phyloP scores from a whole-genome alignment of 2,329 filamentous ascomycete genomes.

The Trichoderma polysporum region DNA sequence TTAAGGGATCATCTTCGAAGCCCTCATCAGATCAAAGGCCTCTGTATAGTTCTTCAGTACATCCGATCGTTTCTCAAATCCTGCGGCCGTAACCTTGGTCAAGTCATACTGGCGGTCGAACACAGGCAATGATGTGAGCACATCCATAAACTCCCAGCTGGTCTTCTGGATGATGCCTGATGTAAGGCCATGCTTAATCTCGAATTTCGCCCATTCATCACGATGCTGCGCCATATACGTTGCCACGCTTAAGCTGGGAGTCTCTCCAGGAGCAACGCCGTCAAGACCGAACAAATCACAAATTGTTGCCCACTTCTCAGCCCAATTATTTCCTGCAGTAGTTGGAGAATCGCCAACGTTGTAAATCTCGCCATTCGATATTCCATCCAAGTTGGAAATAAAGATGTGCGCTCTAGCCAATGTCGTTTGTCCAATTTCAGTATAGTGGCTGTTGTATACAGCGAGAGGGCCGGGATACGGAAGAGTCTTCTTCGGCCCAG shows the following conservation, averaged over 20 bases:
- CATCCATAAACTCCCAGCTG: slow-evolving; percentile 19
- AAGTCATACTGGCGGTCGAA: slow-evolving; percentile 15
- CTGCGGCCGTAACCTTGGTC: neutral
- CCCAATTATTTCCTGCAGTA: slow-evolving; percentile 8
- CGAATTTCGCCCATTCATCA: slow-evolving; percentile 3
- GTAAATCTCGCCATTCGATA: slow-evolving; percentile 7
- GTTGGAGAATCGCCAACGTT: slow-evolving; percentile 14
- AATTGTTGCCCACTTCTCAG: slow-evolving; percentile 13
- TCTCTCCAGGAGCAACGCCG: neutral
- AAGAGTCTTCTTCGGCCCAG: neutral
- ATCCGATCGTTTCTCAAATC: slow-evolving; percentile 1
- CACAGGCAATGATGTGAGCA: slow-evolving; percentile 3
- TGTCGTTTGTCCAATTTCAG: slow-evolving; percentile 9
- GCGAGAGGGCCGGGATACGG: slow-evolving; percentile 6
- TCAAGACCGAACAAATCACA: slow-evolving; percentile 10
- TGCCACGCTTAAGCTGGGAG: neutral
- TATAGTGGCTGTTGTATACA: slow-evolving; percentile 1
- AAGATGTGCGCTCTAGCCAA: slow-evolving; percentile 16
- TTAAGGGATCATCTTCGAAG: slow-evolving; percentile 2
- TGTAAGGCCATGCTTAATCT: neutral
- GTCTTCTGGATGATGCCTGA: neutral
- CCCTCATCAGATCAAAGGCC: slow-evolving; percentile 12
- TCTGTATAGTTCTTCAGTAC: slow-evolving; percentile 11
- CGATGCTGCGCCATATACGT: slow-evolving; percentile 10
- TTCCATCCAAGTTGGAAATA: neutral